These are phyloP conservation scores for Pythium rhizo-oryzae DNA, from an alignment of 352 stramenopile species.

Conservation along the genomic window DNA sequence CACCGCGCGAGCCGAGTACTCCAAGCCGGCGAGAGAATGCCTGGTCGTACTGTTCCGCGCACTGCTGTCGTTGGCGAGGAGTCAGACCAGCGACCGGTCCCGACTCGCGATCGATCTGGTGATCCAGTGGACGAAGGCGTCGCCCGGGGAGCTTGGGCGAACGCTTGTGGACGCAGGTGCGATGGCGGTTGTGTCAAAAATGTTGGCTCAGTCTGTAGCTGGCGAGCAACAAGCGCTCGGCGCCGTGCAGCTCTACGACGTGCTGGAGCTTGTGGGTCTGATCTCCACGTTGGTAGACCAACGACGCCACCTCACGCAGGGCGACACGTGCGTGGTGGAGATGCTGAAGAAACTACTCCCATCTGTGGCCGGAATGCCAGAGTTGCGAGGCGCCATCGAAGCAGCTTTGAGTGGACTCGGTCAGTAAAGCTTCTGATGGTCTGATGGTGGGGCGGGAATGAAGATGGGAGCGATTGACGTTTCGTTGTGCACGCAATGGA, in stretches of 20 bases:
- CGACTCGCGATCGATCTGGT: not conserved
- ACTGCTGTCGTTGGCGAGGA: not conserved
- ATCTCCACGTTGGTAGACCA: not conserved
- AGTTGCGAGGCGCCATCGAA: no score
- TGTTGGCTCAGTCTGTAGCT: not conserved
- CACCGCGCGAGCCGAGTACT: not conserved
- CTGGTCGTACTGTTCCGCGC: not conserved
- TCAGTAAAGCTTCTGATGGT: no score
- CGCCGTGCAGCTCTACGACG: not conserved
- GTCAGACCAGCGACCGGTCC: not conserved
- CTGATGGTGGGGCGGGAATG: no score
- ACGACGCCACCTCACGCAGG: not conserved
- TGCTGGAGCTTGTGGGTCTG: not conserved
- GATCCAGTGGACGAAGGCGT: constrained; percentile 2
- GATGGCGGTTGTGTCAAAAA: not conserved
- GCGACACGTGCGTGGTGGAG: not conserved
- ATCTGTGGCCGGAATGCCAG: no score
- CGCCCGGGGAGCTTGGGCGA: not conserved
- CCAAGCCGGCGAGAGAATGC: not conserved
- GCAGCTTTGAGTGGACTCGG: no score
- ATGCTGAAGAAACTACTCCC: not conserved
- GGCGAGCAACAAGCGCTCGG: not conserved
- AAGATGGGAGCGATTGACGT: no score
- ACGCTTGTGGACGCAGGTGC: not conserved
- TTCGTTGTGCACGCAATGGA: not conserved